A percentile compares a stretch with the other conserved stretches of the same genome.
phyloP scores from a whole-genome alignment of 1,284 basidiomycete genomes.

The Tetrapyrgos nigripes region DNA sequence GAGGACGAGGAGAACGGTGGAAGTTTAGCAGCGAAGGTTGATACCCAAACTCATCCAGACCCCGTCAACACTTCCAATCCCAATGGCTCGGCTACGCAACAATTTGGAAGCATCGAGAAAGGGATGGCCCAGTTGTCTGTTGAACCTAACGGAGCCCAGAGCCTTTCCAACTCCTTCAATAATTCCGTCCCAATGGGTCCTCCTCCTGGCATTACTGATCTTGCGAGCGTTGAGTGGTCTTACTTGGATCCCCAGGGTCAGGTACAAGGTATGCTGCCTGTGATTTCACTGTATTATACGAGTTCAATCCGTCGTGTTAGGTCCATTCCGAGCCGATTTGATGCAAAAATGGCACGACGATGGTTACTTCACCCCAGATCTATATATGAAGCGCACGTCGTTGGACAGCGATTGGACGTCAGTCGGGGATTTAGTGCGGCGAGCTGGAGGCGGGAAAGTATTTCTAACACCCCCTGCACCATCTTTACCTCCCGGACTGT shows the following conservation, averaged over 20 bases:
- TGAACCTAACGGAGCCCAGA: constrained; percentile 16
- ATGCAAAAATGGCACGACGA: constrained; percentile 98
- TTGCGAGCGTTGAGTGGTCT: constrained; percentile 84
- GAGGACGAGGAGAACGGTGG: constrained; percentile 53
- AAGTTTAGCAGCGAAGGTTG: constrained; percentile 2
- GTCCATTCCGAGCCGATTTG: constrained; percentile 87
- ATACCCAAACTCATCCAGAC: constrained; percentile 12
- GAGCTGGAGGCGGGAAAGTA: constrained; percentile 59
- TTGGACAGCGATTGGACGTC: constrained; percentile 71
- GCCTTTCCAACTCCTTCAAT: constrained; percentile 17
- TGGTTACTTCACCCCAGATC: constrained; percentile 88
- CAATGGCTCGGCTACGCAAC: constrained; percentile 7
- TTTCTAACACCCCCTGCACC: constrained; percentile 63
- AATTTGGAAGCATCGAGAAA: constrained; percentile 17
- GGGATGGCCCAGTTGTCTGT: constrained; percentile 23
- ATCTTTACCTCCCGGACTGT: constrained; percentile 59
- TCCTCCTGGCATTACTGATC: constrained; percentile 60
- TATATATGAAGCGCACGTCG: constrained; percentile 83
- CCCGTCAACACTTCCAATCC: constrained; percentile 19
- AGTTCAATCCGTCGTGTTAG: constrained; percentile 44
- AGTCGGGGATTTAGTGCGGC: constrained; percentile 61
- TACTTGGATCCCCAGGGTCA: constrained; percentile 92
- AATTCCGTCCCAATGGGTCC: constrained; percentile 34
- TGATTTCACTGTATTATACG: constrained; percentile 3
- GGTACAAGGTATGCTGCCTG: constrained; percentile 73